These are phyloP conservation scores for Biscutella laevigata DNA, from an alignment of 441 rosid genomes.

Conservation along the genomic window DNA sequence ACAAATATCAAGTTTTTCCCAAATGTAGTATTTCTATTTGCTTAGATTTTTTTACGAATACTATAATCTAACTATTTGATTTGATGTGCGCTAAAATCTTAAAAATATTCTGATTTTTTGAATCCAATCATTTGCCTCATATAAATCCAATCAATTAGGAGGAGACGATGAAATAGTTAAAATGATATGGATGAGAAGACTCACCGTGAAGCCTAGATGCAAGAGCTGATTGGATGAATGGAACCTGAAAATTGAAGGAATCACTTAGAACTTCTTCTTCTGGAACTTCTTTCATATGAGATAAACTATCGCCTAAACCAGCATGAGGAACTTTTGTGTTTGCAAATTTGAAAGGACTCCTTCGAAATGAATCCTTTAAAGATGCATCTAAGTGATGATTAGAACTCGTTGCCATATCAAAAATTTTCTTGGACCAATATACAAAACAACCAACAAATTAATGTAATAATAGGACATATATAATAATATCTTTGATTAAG, in stretches of 20 bases:
- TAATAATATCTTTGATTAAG: too few relatives aligned
- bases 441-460: not conserved
- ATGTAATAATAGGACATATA: not conserved
- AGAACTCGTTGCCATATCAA: constrained; percentile 8
- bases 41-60: too few relatives aligned
- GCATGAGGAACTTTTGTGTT: constrained; percentile 23
- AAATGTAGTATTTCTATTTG: too few relatives aligned
- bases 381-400: constrained; percentile 15
- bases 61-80: too few relatives aligned
- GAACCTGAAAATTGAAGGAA: constrained; percentile 6
- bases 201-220: constrained; percentile 21
- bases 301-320: constrained; percentile 16
- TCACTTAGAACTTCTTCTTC: constrained; percentile 15
- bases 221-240: constrained; percentile 16
- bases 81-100: too few relatives aligned
- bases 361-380: constrained; percentile 14
- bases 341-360: constrained; percentile 26
- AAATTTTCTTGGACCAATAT: not conserved
- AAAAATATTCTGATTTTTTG: too few relatives aligned
- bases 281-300: constrained; percentile 19
- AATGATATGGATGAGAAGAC: not conserved
- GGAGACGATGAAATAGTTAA: too few relatives aligned
- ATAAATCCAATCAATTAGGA: too few relatives aligned
- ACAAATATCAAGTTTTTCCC: too few relatives aligned
- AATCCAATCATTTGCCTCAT: too few relatives aligned